Evolutionary conservation across 495 filamentous ascomycete genomes (phyloP).

Genomic region (Annulohypoxylon nitens): DNA sequence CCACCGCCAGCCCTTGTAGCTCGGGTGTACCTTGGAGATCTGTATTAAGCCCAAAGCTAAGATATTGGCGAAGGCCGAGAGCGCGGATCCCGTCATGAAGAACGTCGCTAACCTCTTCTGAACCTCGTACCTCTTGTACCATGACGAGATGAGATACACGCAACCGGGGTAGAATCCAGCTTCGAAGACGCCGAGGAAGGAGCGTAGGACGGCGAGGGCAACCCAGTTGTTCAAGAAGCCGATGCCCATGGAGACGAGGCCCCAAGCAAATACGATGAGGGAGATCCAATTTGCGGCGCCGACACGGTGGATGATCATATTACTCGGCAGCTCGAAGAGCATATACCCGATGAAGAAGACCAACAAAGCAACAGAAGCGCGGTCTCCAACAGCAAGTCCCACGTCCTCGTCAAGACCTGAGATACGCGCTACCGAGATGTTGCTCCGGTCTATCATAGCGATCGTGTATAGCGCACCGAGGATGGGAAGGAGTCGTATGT

Average conservation of each 20-base stretch:
- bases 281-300: slow-evolving; percentile 71
- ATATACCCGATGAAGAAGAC: slow-evolving; percentile 62
- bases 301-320: slow-evolving; percentile 74
- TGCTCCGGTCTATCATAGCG: slow-evolving; percentile 52
- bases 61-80: slow-evolving; percentile 71
- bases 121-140: slow-evolving; percentile 71
- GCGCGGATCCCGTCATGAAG: slow-evolving; percentile 70
- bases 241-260: slow-evolving; percentile 67
- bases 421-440: slow-evolving; percentile 57
- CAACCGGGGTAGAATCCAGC: slow-evolving; percentile 72
- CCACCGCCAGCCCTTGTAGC: slow-evolving; percentile 71
- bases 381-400: slow-evolving; percentile 32
- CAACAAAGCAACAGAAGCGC: slow-evolving; percentile 61
- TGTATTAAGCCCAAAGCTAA: slow-evolving; percentile 70
- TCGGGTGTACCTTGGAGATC: slow-evolving; percentile 68
- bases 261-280: slow-evolving; percentile 69
- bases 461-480: slow-evolving; percentile 54
- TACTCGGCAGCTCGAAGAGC: slow-evolving; percentile 68
- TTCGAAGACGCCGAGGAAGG: slow-evolving; percentile 70
- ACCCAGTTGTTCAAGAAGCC: slow-evolving; percentile 68
- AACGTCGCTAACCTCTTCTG: slow-evolving; percentile 70
- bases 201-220: slow-evolving; percentile 64
- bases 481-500: slow-evolving; percentile 71
- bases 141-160: slow-evolving; percentile 71
- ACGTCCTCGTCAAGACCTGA: slow-evolving; percentile 62